Percentiles rank a stretch among this genome's conserved stretches.
Conservation (phyloP, 2,329 filamentous ascomycete genomes). For the Elsinoe ampelina region DNA sequence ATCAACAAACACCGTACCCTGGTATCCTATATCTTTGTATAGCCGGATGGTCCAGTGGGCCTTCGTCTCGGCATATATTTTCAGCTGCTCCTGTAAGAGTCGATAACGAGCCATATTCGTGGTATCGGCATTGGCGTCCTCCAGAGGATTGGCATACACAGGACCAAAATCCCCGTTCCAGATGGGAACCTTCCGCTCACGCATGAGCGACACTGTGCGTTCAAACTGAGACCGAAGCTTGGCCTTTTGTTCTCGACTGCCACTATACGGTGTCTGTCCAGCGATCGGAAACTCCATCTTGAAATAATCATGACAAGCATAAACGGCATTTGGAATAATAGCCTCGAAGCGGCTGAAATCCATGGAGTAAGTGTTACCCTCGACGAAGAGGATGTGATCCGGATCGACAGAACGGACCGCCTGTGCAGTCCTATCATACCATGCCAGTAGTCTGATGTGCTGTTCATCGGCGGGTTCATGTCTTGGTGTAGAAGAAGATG, state of each 20-base stretch:
- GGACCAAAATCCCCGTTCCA: slow-evolving; percentile 46
- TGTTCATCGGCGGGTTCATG: slow-evolving; percentile 39
- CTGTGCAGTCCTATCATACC: slow-evolving; percentile 37
- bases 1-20: slow-evolving; percentile 27
- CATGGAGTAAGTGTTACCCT: slow-evolving; percentile 47
- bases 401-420: slow-evolving; percentile 37
- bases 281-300: slow-evolving; percentile 37
- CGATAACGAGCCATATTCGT: slow-evolving; percentile 36
- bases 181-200: slow-evolving; percentile 30
- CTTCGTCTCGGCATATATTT: slow-evolving; percentile 43
- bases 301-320: slow-evolving; percentile 44
- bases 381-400: slow-evolving; percentile 40
- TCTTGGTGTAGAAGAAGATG: no score
- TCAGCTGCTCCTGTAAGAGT: slow-evolving; percentile 37
- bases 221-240: slow-evolving; percentile 24
- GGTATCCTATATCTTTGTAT: slow-evolving; percentile 29
- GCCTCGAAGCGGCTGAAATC: slow-evolving; percentile 38
- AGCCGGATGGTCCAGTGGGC: slow-evolving; percentile 48
- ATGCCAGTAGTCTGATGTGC: slow-evolving; percentile 35
- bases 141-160: slow-evolving; percentile 36
- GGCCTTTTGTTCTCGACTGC: slow-evolving; percentile 32
- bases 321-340: slow-evolving; percentile 37
- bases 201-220: slow-evolving; percentile 39
- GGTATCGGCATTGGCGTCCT: slow-evolving; percentile 30
- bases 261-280: slow-evolving; percentile 31